Conservation (phyloP, 2,329 filamentous ascomycete genomes). For the Aureobasidium sp. region DNA sequence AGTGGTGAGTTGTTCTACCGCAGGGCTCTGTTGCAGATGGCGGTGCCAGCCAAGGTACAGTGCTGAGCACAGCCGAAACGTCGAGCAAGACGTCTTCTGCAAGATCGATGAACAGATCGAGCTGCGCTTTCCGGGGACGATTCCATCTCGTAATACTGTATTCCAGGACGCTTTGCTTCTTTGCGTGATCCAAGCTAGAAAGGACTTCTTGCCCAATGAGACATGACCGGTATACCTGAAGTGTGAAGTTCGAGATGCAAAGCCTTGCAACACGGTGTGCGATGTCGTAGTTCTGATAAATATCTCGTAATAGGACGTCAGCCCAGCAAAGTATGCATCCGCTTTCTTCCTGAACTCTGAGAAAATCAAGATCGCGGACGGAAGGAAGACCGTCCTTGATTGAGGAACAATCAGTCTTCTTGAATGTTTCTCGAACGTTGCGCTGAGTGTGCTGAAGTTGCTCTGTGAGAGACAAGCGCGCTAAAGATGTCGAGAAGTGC, state of each 20-base stretch:
- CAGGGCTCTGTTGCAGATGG: neutral
- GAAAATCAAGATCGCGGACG: neutral
- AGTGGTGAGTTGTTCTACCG: no score
- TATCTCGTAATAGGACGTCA: slow-evolving; percentile 14
- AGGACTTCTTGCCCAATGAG: neutral
- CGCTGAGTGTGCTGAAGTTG: neutral
- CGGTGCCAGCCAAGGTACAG: neutral
- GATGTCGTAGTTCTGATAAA: slow-evolving; percentile 7
- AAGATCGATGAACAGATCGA: neutral
- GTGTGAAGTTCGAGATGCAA: neutral
- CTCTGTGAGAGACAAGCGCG: neutral
- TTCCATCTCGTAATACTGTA: slow-evolving; percentile 1
- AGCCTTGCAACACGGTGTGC: neutral
- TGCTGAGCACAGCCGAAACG: neutral
- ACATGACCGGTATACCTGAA: neutral
- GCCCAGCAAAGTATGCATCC: slow-evolving; percentile 8
- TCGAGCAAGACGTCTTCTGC: neutral
- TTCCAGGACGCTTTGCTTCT: neutral
- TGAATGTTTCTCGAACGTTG: slow-evolving; percentile 1
- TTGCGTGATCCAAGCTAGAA: neutral
- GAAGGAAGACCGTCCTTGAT: neutral
- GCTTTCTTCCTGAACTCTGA: neutral
- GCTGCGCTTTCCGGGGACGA: neutral
- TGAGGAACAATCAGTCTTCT: neutral
- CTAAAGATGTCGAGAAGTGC: neutral